Evolutionary conservation across 1,284 basidiomycete species (phyloP).

Genomic region (Mycosarcoma maydis): DNA sequence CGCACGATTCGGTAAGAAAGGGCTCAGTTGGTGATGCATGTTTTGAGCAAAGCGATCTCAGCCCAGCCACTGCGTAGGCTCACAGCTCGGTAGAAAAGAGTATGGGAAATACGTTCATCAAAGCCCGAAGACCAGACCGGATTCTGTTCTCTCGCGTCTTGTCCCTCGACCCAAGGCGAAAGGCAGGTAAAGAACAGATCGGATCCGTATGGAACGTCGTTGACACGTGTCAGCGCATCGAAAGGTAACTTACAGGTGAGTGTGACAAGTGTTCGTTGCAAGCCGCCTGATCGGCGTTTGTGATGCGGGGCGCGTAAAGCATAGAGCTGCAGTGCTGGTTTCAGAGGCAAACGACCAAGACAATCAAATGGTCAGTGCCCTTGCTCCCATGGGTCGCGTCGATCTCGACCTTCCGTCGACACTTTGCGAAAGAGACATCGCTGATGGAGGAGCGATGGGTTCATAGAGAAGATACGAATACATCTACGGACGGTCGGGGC

Average conservation of each 20-base stretch:
- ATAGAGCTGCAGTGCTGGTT: no score
- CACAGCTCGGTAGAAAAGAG: conserved; percentile 50
- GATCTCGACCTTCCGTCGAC: no score
- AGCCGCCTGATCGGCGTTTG: background rate
- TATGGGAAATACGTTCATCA: conserved; percentile 55
- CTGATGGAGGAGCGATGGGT: conserved; percentile 17
- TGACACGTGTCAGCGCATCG: background rate
- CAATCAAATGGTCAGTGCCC: no score
- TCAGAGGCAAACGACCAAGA: no score
- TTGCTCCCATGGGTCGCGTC: no score
- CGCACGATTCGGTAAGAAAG: no score
- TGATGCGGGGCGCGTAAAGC: no score
- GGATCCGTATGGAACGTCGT: conserved; percentile 16
- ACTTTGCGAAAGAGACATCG: background rate
- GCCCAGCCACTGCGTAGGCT: conserved; percentile 55
- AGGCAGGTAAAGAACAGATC: background rate
- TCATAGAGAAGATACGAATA: conserved; percentile 56
- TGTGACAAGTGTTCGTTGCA: background rate
- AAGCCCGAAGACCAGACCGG: conserved; percentile 18
- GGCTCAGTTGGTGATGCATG: conserved; percentile 59
- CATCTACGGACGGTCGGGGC: conserved; percentile 48
- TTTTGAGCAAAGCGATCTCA: conserved; percentile 50
- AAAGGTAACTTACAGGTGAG: conserved; percentile 22
- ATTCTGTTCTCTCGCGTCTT: no score
- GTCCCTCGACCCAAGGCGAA: no score